These are phyloP conservation scores for Sechiopsis laciniata DNA, from an alignment of 306 rosid species.

Conservation along the genomic window DNA sequence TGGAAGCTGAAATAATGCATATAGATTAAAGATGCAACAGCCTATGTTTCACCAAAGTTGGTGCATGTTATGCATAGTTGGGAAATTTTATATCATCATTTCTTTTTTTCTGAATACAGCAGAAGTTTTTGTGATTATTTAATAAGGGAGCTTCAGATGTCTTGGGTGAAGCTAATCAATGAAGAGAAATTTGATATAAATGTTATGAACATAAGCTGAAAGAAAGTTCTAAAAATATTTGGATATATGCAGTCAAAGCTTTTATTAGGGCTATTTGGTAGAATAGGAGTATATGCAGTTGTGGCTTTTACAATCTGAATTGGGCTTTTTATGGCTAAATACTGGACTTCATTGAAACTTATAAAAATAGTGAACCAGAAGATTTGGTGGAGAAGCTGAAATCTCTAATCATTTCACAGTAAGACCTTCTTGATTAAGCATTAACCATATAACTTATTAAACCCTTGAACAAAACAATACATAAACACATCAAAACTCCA, in stretches of 20 bases:
- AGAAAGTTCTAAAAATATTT: too few relatives aligned
- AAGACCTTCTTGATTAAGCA: neutral
- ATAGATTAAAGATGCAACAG: neutral
- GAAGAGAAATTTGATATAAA: too few relatives aligned
- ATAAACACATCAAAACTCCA: slow-evolving; percentile 1
- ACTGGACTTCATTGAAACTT: neutral
- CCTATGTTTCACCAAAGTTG: neutral
- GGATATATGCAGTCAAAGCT: too few relatives aligned
- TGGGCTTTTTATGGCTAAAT: neutral
- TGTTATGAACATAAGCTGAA: too few relatives aligned
- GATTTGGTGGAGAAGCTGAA: neutral
- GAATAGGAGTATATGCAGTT: too few relatives aligned
- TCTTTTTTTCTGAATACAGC: neutral
- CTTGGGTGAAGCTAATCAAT: too few relatives aligned
- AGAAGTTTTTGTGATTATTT: too few relatives aligned
- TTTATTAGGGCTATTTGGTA: too few relatives aligned
- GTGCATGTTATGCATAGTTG: neutral
- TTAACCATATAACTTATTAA: neutral
- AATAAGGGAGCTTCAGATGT: too few relatives aligned
- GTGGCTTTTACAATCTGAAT: neutral
- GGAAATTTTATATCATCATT: neutral
- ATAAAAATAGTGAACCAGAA: neutral
- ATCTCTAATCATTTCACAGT: neutral
- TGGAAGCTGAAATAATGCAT: neutral
- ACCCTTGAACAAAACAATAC: slow-evolving; percentile 9